Evolutionary conservation across 768 basidiomycete species (phyloP), one percentile per base, ranked within the genome.

Genomic region (Ramaria sp.): DNA sequence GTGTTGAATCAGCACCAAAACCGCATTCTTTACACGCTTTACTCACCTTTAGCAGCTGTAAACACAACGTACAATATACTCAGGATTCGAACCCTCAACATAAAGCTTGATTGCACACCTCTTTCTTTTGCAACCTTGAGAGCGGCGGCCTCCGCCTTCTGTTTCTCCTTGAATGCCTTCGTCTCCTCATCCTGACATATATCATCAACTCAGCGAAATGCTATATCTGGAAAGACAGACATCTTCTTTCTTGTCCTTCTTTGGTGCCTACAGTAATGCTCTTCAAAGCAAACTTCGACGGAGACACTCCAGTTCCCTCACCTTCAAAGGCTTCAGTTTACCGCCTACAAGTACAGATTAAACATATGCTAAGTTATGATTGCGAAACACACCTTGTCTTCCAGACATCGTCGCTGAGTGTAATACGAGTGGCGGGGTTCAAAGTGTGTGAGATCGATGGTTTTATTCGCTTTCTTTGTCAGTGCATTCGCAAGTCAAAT

Each of bases 251-350:
- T 82, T 80, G 0, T 81, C 82, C 67, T 91, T 91, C 81, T 90
- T 92, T 39, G 89, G 76, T 50, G 86, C 82, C 88, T 92, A 58
- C 28, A 18, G 52, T n/a, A 18, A 24, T 18, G 8, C 24, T 36
- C 25, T 24, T 18, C 16, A 49, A 37, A 52, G 15, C 24, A 50
- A 13, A 32, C 16, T 50, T 18, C 13, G 27, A 30, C 48, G 16
- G 5, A 32, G 30, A 16, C 8, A 12, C 45, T 16, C 37, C 12
- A 42, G 20, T 45, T 9, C 39, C 27, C 61, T 28, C 16, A 82
- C 88, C 87, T 91, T 91, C 60, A 91, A 70, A 51, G 89, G 89
- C 77, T 92, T 92, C 51, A 83, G 64, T 70, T 92, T 91, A 64
- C 88, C 89, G 37, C 53, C 53, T 55, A 55, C 24, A 22, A 30